Evolutionary conservation across 495 filamentous ascomycete species (phyloP), one percentile per base, ranked within the genome.

Genomic region (Penicillium mononematosum): DNA sequence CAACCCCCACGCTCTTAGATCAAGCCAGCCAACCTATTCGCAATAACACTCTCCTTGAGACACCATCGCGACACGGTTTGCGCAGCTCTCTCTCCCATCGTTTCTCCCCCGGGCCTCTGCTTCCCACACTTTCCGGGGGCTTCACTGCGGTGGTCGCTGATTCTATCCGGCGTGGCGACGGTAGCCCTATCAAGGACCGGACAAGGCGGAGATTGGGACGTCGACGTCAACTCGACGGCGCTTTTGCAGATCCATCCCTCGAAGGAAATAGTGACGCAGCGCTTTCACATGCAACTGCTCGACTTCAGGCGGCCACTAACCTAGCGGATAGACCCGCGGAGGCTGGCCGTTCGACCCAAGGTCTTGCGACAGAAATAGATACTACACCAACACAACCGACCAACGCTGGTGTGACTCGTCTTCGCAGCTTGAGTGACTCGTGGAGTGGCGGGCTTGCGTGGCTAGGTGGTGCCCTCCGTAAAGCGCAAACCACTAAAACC

Each of bases 101-200:
- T 22, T 74, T 81, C 53, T 78, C 74, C 0, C 83, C 66, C 9
- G 66, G 66, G 0, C 57, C 66, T n/a, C 55, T 69, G 45, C 46
- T 69, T 9, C 66, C 66, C 32, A 78, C 83, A 5, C 69, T 86
- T 0, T 85, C 83, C 0, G 77, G 77, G 14, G 74, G 80, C 19
- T 76, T 86, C 52, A 83, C 75, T 64, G 83, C 79, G 2, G 78
- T 86, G 3, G 82, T 86, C 6, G 85, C 84, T 5, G 86, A 89
- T 59, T 80, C 81, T 19, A 63, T 86, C 5, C 78, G 82, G 27
- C 78, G 82, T 10, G 81, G 81, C 24, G 73, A 79, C 52, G 68
- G 65, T 22, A 75, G 65, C 36, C 69, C 74, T n/a, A 62, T 63
- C 31, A 77, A 74, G 47, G 68, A 74, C 16, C 69, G 74, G 14